These are phyloP conservation scores for Beauveria brongniartii DNA, from an alignment of 2,329 filamentous ascomycete species.

Conservation along the genomic window DNA sequence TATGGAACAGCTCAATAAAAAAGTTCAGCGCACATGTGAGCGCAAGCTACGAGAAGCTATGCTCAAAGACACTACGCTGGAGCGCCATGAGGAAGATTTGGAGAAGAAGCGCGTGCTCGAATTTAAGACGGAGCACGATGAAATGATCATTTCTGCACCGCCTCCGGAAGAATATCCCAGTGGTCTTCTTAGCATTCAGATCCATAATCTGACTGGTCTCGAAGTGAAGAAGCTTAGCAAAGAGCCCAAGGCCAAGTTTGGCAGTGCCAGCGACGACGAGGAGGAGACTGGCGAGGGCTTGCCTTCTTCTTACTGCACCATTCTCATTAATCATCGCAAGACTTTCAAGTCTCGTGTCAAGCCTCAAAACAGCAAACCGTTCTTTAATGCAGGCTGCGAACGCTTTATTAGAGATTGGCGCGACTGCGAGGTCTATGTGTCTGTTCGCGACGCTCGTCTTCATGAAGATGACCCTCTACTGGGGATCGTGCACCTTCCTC, in stretches of 20 bases:
- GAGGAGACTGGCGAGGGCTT: constrained; percentile 57
- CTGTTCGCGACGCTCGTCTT: constrained; percentile 58
- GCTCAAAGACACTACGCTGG: constrained; percentile 33
- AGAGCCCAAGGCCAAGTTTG: constrained; percentile 36
- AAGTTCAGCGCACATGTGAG: constrained; percentile 46
- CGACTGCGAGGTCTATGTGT: constrained; percentile 58
- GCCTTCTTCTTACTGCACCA: constrained; percentile 63
- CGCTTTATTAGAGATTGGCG: constrained; percentile 63
- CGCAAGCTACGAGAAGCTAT: constrained; percentile 57
- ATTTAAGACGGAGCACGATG: constrained; percentile 50
- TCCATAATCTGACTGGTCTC: constrained; percentile 65
- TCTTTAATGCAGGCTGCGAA: constrained; percentile 71
- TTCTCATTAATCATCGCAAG: constrained; percentile 66
- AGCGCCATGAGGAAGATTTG: constrained; percentile 52
- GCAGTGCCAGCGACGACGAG: constrained; percentile 43
- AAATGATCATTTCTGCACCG: constrained; percentile 60
- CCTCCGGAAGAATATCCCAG: constrained; percentile 54
- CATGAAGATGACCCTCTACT: constrained; percentile 63
- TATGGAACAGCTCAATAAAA: constrained; percentile 49
- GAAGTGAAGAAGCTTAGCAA: constrained; percentile 55
- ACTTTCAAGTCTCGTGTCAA: constrained; percentile 65
- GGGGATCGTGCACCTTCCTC: constrained; percentile 61
- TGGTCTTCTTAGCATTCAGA: constrained; percentile 61
- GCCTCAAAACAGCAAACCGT: constrained; percentile 69
- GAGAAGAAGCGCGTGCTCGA: constrained; percentile 62